Evolutionary conservation across 2,329 filamentous ascomycete genomes (phyloP).

Genomic region (Trichoderma afroharzianum): DNA sequence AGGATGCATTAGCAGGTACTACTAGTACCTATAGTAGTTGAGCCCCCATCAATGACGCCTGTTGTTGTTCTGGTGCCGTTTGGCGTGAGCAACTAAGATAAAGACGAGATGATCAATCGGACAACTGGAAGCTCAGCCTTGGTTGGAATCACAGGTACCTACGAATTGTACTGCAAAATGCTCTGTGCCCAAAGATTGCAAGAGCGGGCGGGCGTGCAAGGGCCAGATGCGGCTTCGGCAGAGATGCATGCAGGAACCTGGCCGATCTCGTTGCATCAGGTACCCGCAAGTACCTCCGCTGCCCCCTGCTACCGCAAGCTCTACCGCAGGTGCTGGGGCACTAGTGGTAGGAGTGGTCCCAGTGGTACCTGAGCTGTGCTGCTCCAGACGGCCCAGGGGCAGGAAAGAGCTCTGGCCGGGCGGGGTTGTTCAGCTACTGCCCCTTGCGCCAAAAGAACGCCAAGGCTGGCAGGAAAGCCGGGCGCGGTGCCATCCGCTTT

Average conservation of each 20-base stretch:
- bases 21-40: too few species aligned
- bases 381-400: background rate
- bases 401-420: slow-evolving; percentile 5
- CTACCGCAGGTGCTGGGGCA: background rate
- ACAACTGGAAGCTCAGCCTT: background rate
- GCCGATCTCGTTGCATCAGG: slow-evolving; percentile 7
- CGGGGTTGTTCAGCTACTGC: slow-evolving; percentile 4
- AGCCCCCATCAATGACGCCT: background rate
- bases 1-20: background rate
- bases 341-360: background rate
- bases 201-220: slow-evolving; percentile 4
- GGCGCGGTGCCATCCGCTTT: slow-evolving; percentile 18
- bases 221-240: slow-evolving; percentile 13
- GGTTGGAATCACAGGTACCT: background rate
- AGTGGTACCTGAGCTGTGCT: slow-evolving; percentile 8
- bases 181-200: background rate
- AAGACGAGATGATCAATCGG: background rate
- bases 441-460: slow-evolving; percentile 1
- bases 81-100: background rate
- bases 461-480: slow-evolving; percentile 10
- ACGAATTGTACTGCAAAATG: background rate
- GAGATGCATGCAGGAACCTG: slow-evolving; percentile 20
- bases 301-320: slow-evolving; percentile 2
- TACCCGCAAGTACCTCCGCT: background rate
- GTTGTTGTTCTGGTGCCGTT: background rate